Evolutionary conservation across 1,284 basidiomycete genomes (phyloP).

Genomic region (Cutaneotrichosporon sp.): DNA sequence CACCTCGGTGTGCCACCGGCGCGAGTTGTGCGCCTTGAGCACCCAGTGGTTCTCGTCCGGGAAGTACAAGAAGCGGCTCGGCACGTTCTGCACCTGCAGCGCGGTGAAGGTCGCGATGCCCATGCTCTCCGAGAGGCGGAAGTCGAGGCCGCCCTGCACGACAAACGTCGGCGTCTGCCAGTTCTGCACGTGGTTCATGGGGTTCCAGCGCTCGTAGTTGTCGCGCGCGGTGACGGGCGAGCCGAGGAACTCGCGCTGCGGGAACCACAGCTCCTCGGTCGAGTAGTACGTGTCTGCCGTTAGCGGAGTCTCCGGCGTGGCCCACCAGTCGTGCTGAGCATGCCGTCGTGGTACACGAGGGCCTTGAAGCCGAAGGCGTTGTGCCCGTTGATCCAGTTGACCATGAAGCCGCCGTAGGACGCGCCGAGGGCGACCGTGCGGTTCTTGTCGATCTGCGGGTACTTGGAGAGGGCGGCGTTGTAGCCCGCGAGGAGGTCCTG

Average conservation of each 20-base stretch:
- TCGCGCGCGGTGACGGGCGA: conserved; percentile 32
- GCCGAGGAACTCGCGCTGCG: conserved; percentile 34
- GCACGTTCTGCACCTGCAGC: conserved; percentile 61
- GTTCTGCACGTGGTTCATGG: conserved; percentile 73
- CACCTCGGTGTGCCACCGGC: conserved; percentile 73
- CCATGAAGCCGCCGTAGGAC: conserved; percentile 55
- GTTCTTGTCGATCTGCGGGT: conserved; percentile 76
- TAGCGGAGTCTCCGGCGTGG: too few species aligned
- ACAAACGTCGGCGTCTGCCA: conserved; percentile 84
- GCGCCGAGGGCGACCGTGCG: conserved; percentile 67
- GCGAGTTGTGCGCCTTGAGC: conserved; percentile 52
- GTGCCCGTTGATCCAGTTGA: conserved; percentile 91
- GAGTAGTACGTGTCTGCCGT: conserved; percentile 70
- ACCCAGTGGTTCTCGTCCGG: conserved; percentile 93
- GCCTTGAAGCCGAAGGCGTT: conserved; percentile 87
- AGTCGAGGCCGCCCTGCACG: conserved; percentile 85
- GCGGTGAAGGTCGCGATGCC: conserved; percentile 63
- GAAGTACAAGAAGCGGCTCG: conserved; percentile 82
- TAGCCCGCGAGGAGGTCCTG: conserved; percentile 75
- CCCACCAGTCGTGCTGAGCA: conserved; percentile 50
- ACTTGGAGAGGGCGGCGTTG: conserved; percentile 66
- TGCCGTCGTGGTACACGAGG: conserved; percentile 84
- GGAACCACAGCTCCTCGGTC: conserved; percentile 62
- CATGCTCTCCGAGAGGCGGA: conserved; percentile 77
- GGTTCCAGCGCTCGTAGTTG: conserved; percentile 56